Base-by-base conservation (phyloP, 345 rosid species). In the Acer negundo region DNA sequence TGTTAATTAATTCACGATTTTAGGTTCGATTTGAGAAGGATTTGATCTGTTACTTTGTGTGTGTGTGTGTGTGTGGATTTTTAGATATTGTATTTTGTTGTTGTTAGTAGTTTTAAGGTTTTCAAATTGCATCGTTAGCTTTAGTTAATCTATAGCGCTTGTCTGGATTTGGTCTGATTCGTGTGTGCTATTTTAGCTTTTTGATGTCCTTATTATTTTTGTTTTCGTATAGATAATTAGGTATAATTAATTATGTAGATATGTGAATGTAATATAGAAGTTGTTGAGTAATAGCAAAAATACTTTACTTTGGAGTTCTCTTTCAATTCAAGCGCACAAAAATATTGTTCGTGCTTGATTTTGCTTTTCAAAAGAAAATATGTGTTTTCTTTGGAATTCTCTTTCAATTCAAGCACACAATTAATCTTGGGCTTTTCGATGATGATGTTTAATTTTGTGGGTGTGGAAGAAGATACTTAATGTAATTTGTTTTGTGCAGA, bases 401-500 rank as follows among this genome's bases (percentile, higher is more conserved):
- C 53, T 59, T 20, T 8, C 42, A 0, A 10, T 24, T 17, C 24
- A 10, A 24, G n/a, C 40, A 17, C 59, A 73, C 24, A 9, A 44
- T 22, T 46, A 17, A 46, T 13, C 46, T 16, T 4, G 10, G 10
- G 67, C 9, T 73, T 70, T 9, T 70, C 16, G 5, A 16, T 53
- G 7, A 20, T 19, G 12, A 26, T 70, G 23, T 70, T 28, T 70
- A 19, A 53, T 28, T 26, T 70, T 16, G 44, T 7, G n/a, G 51
- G 10, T 72, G 26, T 42, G 58, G 74, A 56, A 2, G 10, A 20
- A 58, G 8, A n/a, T 42, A 16, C 11, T 59, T 61, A 73, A 26
- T 55, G n/a, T 24, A 58, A 24, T 78, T 79, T 81, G 66, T 77
- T 70, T 76, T 78, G 42, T 74, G 85, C 94, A 96, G 99, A 96